Base-by-base conservation (phyloP, 2,329 filamentous ascomycete species). In the Diplodia mutila region DNA sequence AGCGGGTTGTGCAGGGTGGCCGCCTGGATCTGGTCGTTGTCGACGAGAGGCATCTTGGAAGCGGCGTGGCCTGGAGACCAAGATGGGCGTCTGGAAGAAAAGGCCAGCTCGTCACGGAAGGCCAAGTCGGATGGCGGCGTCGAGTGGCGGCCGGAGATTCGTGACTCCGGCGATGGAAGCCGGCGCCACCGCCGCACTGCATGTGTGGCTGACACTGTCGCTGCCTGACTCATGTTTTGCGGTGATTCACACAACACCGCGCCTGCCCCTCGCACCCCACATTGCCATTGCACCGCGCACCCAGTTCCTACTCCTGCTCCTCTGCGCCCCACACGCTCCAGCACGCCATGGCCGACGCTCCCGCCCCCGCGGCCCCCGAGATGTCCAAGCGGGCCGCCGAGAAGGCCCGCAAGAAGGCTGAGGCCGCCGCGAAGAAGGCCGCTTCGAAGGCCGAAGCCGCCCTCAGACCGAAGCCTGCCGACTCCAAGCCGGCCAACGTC, bases 1-100 rank as follows among this genome's bases (percentile, higher is more conserved):
- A 97, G 87, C 70, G 94, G 93, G 75, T 93, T 93, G 80, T 97
- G 90, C 73, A 99, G 87, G 78, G 93, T 91, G 71, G 95, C 91
- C 78, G 89, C 86, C 84, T 91, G 87, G 80, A 99, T 97, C 85
- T 97, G 92, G 73, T 90, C 82, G 81, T 93, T 94, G 82, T 97
- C 92, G 80, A 98, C 93, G 80, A 99, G 91, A 79, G 90, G 89
- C 77, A 77, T 78, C 67, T 70, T 76, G 71, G 53, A 49, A 37
- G 64, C 42, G 39, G 42, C 37, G 59, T 63, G 29, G 59, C 59
- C 59, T 63, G 59, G 42, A 18, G 39, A 51, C 59, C 59, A 63
- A 63, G 59, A 63, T 23, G 59, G 57, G 39, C 57, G 59, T 63
- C 59, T 21, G n/a, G 64, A 59, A 57, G 64, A 66, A 57, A 51